Base-by-base conservation (phyloP, 768 basidiomycete species). In the Rhodotorula toruloides region DNA sequence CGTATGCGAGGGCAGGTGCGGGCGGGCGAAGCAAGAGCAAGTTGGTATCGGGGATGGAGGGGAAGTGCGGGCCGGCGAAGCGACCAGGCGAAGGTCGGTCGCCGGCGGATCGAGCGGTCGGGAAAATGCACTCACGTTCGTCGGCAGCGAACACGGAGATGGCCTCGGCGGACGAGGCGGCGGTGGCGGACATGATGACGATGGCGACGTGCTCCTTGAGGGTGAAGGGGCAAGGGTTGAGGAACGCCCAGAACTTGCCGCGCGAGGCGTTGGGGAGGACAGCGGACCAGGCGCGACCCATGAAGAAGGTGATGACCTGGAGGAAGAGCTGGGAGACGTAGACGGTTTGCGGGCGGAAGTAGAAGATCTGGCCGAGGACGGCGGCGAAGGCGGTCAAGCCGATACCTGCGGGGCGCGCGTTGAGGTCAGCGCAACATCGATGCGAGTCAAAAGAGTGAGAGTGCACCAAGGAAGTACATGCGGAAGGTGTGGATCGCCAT, bases 341-440 rank as follows among this genome's bases (percentile, higher is more conserved):
- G 58, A 71, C 65, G 36, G 75, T 74, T 54, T 74, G 74, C 5
- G 76, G 76, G 42, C 76, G 74, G 73, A 77, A 77, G 65, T 83
- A 84, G 81, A 83, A 75, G 54, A 65, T 32, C 56, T 71, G 67
- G 31, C 69, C 72, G 13, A 77, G 66, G 25, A 75, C 75, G 16
- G 71, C 63, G 29, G 71, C 74, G 63, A 77, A 77, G 53, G 69
- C 70, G 27, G 72, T 69, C 42, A 77, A 70, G 17, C 76, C 77
- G 46, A 77, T 63, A 58, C 63, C 66, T 47, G 62, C 46, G 39
- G 13, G 21, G 21, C 17, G 42, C 4, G 11, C 21, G 1, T 22
- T 2, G 40, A 37, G 29, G 14, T 9, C n/a, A 13, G 54, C 13
- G 39, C 21, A 53, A n/a, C 16, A 9, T 13, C 22, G 36, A 54